Evolutionary conservation across 2,329 filamentous ascomycete genomes (phyloP).

Genomic region (Microsporum canis): DNA sequence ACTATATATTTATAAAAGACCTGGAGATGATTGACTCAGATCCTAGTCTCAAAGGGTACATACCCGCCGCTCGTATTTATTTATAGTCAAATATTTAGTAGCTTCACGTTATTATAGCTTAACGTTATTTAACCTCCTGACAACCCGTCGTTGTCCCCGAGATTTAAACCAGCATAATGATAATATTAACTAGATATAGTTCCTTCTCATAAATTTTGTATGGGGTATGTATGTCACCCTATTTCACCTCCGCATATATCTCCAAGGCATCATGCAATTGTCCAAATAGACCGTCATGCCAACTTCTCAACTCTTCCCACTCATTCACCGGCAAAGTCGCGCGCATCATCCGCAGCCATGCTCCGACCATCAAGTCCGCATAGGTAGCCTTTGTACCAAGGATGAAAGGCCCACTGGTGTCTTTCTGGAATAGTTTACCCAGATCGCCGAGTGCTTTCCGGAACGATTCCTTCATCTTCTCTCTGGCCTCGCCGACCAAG

Average conservation of each 20-base stretch:
- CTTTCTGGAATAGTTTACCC: constrained; percentile 31
- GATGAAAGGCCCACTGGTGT: constrained; percentile 39
- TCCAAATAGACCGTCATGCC: constrained; percentile 9
- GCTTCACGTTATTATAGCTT: too few species aligned
- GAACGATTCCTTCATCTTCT: constrained; percentile 32
- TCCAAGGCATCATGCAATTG: constrained; percentile 39
- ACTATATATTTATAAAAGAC: not conserved
- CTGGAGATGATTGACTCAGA: not conserved
- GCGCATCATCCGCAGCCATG: constrained; percentile 41
- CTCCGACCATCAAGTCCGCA: constrained; percentile 48
- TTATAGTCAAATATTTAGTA: not conserved
- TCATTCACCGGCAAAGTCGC: constrained; percentile 1
- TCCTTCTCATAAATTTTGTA: too few species aligned
- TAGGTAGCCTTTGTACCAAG: constrained; percentile 38
- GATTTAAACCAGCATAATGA: too few species aligned
- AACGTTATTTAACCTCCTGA: too few species aligned
- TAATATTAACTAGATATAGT: too few species aligned
- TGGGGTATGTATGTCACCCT: constrained; percentile 5
- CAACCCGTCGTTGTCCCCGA: too few species aligned
- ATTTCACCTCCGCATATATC: constrained; percentile 27
- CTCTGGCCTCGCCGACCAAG: constrained; percentile 31
- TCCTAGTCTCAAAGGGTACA: not conserved
- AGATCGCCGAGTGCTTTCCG: constrained; percentile 33
- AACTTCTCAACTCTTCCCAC: constrained; percentile 5
- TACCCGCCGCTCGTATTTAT: not conserved